These are phyloP conservation scores for Trichoderma aggressivum DNA, from an alignment of 2,329 filamentous ascomycete species.

Conservation along the genomic window DNA sequence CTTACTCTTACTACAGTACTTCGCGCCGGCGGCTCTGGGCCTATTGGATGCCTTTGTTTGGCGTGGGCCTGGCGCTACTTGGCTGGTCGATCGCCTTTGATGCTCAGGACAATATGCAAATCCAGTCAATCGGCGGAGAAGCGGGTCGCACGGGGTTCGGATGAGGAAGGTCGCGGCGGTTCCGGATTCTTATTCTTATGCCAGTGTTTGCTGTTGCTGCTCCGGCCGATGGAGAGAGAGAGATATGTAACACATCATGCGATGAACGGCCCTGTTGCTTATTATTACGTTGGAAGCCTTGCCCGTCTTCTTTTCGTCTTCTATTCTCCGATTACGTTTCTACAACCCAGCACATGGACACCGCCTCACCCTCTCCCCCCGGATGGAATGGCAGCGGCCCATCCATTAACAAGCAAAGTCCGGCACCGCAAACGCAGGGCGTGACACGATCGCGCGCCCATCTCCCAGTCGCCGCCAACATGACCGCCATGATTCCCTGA, in stretches of 20 bases:
- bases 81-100: not conserved
- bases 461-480: not conserved
- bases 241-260: not conserved
- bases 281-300: not conserved
- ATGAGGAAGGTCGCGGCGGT: slow-evolving; percentile 16
- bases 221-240: not conserved
- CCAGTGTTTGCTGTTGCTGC: not conserved
- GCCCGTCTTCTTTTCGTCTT: not conserved
- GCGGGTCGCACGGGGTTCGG: slow-evolving; percentile 9
- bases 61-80: not conserved
- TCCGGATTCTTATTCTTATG: not conserved
- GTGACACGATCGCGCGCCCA: not conserved
- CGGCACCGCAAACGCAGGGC: not conserved
- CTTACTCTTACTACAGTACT: not conserved
- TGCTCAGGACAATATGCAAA: not conserved
- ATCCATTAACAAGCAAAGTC: not conserved
- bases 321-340: not conserved
- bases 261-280: not conserved
- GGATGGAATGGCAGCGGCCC: not conserved
- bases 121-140: slow-evolving; percentile 13
- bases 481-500: not conserved
- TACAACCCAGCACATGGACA: not conserved
- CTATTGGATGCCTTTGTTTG: not conserved
- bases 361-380: not conserved
- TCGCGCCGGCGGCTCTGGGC: not conserved